Evolutionary conservation across 2,329 filamentous ascomycete species (phyloP).

Genomic region (Ophiostoma tasmaniense): DNA sequence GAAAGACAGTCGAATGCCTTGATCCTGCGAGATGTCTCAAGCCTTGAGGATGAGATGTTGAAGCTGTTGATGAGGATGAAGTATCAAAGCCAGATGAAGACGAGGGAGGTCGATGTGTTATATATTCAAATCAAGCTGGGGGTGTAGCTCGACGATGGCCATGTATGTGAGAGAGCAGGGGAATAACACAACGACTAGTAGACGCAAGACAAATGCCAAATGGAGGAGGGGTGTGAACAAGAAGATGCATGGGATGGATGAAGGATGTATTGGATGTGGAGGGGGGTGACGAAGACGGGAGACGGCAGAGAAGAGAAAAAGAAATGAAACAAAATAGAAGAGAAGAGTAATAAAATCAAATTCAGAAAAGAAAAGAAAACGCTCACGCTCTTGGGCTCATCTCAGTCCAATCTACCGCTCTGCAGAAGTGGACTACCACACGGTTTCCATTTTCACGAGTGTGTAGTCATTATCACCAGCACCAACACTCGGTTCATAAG

Average conservation of each 20-base stretch:
- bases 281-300: neutral
- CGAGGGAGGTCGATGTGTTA: constrained; percentile 5
- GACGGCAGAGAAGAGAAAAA: neutral
- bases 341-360: neutral
- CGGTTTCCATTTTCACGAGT: constrained; percentile 4
- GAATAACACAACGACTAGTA: neutral
- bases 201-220: neutral
- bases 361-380: neutral
- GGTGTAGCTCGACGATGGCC: neutral
- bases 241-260: neutral
- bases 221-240: neutral
- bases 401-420: neutral
- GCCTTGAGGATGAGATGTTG: neutral
- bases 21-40: neutral
- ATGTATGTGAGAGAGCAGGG: neutral
- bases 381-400: neutral
- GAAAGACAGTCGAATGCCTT: neutral
- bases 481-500: constrained; percentile 3
- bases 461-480: constrained; percentile 10
- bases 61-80: neutral
- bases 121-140: neutral
- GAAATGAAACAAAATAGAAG: neutral
- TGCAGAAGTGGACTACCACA: constrained; percentile 4
- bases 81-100: neutral
- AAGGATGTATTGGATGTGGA: neutral